Evolutionary conservation across 345 rosid species (phyloP).

Genomic region (Salix koriyanagi): DNA sequence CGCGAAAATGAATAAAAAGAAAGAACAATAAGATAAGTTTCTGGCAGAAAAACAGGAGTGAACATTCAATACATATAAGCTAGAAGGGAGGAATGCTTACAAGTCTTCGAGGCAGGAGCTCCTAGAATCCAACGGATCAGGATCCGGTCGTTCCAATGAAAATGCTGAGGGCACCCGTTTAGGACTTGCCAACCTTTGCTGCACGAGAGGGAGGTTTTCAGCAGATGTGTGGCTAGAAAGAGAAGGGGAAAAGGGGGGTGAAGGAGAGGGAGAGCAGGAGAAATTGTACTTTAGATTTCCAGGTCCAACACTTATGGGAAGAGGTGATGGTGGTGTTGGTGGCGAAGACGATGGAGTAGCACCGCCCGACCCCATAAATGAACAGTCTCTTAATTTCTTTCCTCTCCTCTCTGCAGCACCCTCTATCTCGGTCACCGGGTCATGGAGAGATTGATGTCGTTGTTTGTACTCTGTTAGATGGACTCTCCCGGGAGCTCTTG

Average conservation of each 20-base stretch:
- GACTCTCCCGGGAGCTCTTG: slow-evolving; percentile 8
- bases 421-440: not conserved
- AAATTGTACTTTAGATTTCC: slow-evolving; percentile 39
- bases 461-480: not conserved
- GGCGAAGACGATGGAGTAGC: slow-evolving; percentile 41
- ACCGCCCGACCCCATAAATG: not conserved
- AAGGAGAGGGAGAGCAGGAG: slow-evolving; percentile 37
- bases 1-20: not conserved
- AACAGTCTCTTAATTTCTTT: not conserved
- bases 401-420: not conserved
- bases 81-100: slow-evolving; percentile 26
- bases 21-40: not conserved
- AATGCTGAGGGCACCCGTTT: slow-evolving; percentile 28
- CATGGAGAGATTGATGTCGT: not conserved
- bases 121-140: slow-evolving; percentile 5
- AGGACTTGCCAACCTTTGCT: slow-evolving; percentile 11
- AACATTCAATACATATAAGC: too few relatives aligned
- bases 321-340: slow-evolving; percentile 61
- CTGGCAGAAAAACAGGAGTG: not conserved
- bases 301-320: slow-evolving; percentile 50
- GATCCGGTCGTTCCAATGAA: slow-evolving; percentile 30
- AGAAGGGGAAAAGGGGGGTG: slow-evolving; percentile 49
- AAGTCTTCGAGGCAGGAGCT: slow-evolving; percentile 43
- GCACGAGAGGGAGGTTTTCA: slow-evolving; percentile 41
- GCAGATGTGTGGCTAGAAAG: slow-evolving; percentile 26